These are phyloP conservation scores for Trifolium subterraneum DNA, from an alignment of 306 rosid genomes.

Conservation along the genomic window DNA sequence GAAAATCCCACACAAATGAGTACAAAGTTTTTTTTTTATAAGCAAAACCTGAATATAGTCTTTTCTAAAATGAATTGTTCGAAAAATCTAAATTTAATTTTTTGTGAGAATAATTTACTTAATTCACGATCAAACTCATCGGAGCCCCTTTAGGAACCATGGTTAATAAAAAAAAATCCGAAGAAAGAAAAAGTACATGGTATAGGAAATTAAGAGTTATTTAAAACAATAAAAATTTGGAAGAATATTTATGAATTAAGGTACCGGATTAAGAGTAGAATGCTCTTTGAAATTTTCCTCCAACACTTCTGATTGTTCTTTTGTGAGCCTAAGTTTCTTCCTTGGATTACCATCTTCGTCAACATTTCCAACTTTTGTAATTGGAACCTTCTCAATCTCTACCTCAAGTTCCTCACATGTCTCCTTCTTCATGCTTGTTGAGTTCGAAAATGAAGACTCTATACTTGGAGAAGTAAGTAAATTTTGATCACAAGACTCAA, in stretches of 20 bases:
- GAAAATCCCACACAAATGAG: too few species aligned
- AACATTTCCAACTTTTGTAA: conserved; percentile 44
- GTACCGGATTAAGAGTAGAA: conserved; percentile 79
- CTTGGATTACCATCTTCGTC: conserved; percentile 69
- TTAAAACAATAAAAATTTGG: not conserved
- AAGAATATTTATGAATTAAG: not conserved
- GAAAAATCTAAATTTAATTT: too few species aligned
- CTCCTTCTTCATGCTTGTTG: conserved; percentile 70
- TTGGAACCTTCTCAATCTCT: conserved; percentile 43
- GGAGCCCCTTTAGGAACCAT: too few species aligned
- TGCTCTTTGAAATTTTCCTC: conserved; percentile 63
- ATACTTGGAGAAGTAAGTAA: conserved; percentile 55
- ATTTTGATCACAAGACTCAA: conserved; percentile 42
- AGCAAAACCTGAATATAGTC: too few species aligned
- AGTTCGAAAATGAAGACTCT: conserved; percentile 75
- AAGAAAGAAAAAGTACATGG: not conserved
- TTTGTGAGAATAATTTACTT: too few species aligned
- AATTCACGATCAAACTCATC: too few species aligned
- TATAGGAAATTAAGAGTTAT: not conserved
- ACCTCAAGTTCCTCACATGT: conserved; percentile 53
- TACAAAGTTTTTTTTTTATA: too few species aligned
- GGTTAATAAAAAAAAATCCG: not conserved
- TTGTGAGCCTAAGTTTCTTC: conserved; percentile 88
- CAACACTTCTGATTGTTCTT: conserved; percentile 72
- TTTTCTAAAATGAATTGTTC: too few species aligned